phyloP scores from a whole-genome alignment of 192 early-diverging fungal species.

The Coemansia sp. region DNA sequence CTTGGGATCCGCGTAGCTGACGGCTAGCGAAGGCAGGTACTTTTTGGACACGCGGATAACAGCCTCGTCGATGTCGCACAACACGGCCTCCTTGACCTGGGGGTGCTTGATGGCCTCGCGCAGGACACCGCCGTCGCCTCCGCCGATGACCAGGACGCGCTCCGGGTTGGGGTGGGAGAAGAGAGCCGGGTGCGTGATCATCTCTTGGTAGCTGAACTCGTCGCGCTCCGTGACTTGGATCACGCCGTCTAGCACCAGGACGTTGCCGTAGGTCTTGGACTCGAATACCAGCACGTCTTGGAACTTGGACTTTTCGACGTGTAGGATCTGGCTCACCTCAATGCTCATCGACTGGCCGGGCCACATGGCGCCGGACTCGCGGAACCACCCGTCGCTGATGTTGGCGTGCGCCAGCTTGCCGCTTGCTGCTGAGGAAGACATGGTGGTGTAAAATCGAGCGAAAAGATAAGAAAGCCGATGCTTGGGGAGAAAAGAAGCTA shows the following conservation, averaged over 20 bases:
- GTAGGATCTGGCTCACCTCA: slow-evolving; percentile 92
- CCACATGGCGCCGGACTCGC: slow-evolving; percentile 92
- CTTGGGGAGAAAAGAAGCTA: neutral
- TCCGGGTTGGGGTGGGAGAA: slow-evolving; percentile 94
- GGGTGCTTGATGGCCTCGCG: slow-evolving; percentile 98
- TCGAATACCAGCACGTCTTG: slow-evolving; percentile 99
- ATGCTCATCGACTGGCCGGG: slow-evolving; percentile 98
- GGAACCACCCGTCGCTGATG: slow-evolving; percentile 97
- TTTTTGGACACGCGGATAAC: slow-evolving; percentile 91
- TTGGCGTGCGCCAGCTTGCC: slow-evolving; percentile 77
- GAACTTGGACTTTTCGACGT: slow-evolving; percentile 90
- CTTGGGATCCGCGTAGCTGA: slow-evolving; percentile 94
- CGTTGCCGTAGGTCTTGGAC: slow-evolving; percentile 93
- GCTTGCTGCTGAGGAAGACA: slow-evolving; percentile 19
- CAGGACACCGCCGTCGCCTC: slow-evolving; percentile 98
- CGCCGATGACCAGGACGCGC: slow-evolving; percentile 97
- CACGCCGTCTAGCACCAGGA: slow-evolving; percentile 96
- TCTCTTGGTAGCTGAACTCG: slow-evolving; percentile 99
- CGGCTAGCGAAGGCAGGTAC: slow-evolving; percentile 90
- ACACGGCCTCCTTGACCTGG: slow-evolving; percentile 84
- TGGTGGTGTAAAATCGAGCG: neutral
- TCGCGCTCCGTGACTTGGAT: slow-evolving; percentile 98
- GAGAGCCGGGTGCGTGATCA: slow-evolving; percentile 97
- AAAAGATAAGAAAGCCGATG: neutral
- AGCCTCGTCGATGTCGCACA: slow-evolving; percentile 98